These are phyloP conservation scores for Sporobolomyces phaffii DNA, from an alignment of 768 basidiomycete species.

Conservation along the genomic window DNA sequence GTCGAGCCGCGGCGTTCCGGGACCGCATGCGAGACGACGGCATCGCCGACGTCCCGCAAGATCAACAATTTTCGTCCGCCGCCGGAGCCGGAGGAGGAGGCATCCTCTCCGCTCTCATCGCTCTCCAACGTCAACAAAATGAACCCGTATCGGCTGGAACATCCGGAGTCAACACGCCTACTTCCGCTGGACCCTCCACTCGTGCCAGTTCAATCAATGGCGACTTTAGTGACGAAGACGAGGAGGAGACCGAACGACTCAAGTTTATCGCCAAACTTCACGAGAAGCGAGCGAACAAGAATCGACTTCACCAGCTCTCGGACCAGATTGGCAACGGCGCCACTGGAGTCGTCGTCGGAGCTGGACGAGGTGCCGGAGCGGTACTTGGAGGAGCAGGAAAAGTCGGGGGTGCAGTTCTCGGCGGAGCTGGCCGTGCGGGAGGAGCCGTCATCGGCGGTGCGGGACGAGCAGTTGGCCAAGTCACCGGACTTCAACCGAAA, in stretches of 20 bases:
- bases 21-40: conserved; percentile 33
- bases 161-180: conserved; percentile 34
- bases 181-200: conserved; percentile 44
- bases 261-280: conserved; percentile 39
- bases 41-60: conserved; percentile 31
- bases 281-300: conserved; percentile 36
- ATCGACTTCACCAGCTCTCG: conserved; percentile 10
- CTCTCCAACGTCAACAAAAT: conserved; percentile 55
- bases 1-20: conserved; percentile 25
- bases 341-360: conserved; percentile 21
- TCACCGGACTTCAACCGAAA: neutral
- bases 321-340: conserved; percentile 11
- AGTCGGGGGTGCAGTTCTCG: conserved; percentile 12
- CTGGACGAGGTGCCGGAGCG: conserved; percentile 21
- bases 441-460: conserved; percentile 19
- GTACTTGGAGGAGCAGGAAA: conserved; percentile 19
- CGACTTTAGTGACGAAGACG: conserved; percentile 39
- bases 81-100: conserved; percentile 49
- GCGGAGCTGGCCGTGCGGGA: conserved; percentile 23
- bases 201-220: conserved; percentile 42
- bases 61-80: conserved; percentile 8
- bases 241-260: conserved; percentile 38
- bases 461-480: neutral
- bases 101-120: conserved; percentile 61
- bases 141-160: neutral